Conservation (phyloP, 2,329 filamentous ascomycete species). For the Sarocladiaceae sp. region DNA sequence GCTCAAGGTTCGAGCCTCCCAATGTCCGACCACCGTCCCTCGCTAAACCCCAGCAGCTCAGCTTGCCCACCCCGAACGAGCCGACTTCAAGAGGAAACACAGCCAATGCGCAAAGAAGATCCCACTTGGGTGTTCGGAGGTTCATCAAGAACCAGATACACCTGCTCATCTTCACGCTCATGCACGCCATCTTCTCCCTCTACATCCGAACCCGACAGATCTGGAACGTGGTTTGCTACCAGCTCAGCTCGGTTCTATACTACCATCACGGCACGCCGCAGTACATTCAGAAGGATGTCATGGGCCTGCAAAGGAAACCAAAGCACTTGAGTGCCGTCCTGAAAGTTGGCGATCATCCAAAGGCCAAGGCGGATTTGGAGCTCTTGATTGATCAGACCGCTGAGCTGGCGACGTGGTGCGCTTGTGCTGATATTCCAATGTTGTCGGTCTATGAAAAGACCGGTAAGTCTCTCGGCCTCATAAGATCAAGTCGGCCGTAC, state of each 20-base stretch:
- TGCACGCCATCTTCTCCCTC: constrained; percentile 80
- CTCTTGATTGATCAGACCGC: constrained; percentile 83
- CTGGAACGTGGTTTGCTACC: constrained; percentile 72
- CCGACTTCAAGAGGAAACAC: constrained; percentile 21
- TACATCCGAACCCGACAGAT: constrained; percentile 77
- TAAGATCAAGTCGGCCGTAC: background rate
- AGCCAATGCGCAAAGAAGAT: constrained; percentile 24
- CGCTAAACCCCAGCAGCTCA: constrained; percentile 25
- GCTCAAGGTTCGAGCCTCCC: constrained; percentile 24
- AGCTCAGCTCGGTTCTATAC: constrained; percentile 74
- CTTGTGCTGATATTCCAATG: constrained; percentile 78
- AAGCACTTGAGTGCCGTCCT: constrained; percentile 84
- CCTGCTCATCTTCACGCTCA: constrained; percentile 58
- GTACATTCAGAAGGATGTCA: constrained; percentile 82
- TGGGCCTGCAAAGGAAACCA: constrained; percentile 65
- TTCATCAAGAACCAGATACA: constrained; percentile 59
- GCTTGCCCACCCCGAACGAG: constrained; percentile 28
- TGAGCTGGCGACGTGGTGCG: constrained; percentile 89
- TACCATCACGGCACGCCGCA: constrained; percentile 96
- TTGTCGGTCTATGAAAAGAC: constrained; percentile 90
- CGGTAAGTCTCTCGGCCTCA: constrained; percentile 46
- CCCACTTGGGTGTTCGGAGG: constrained; percentile 51
- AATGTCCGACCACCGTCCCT: constrained; percentile 1
- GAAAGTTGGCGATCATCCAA: constrained; percentile 62
- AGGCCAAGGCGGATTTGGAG: constrained; percentile 69